These are phyloP conservation scores for Ganoderma meredithae DNA, from an alignment of 1,284 basidiomycete genomes.

Conservation along the genomic window DNA sequence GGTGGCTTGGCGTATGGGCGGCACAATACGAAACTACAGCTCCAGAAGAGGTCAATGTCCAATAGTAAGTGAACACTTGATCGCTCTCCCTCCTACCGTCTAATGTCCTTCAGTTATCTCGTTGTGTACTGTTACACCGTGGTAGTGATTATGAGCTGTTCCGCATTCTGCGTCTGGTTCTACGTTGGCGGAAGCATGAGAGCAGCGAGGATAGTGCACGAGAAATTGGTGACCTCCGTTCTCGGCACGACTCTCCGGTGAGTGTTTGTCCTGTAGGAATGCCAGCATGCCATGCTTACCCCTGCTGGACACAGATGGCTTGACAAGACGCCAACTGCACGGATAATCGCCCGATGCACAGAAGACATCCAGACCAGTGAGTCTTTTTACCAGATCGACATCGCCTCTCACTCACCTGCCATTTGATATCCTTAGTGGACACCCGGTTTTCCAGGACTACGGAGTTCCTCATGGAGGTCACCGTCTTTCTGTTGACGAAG, in stretches of 20 bases:
- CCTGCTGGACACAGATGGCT: slow-evolving; percentile 47
- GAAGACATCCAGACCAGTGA: slow-evolving; percentile 58
- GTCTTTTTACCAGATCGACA: not conserved
- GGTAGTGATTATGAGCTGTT: slow-evolving; percentile 37
- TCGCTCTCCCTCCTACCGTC: slow-evolving; percentile 6
- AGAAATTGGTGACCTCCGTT: slow-evolving; percentile 60
- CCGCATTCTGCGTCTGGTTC: slow-evolving; percentile 40
- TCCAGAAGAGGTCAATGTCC: slow-evolving; percentile 34
- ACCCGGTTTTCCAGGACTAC: slow-evolving; percentile 1
- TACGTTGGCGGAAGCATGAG: slow-evolving; percentile 52
- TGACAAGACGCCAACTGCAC: slow-evolving; percentile 63
- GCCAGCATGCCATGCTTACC: slow-evolving; percentile 31
- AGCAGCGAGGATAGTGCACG: slow-evolving; percentile 66
- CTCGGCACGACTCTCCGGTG: slow-evolving; percentile 62
- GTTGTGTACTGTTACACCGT: slow-evolving; percentile 51
- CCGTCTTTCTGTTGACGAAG: slow-evolving; percentile 47
- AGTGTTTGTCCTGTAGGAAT: slow-evolving; percentile 21
- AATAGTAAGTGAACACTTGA: slow-evolving; percentile 27
- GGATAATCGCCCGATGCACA: slow-evolving; percentile 66
- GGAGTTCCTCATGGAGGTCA: slow-evolving; percentile 39
- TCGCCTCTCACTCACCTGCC: not conserved
- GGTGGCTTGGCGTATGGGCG: slow-evolving; percentile 44
- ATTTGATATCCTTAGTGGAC: slow-evolving; percentile 17
- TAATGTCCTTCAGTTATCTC: slow-evolving; percentile 46
- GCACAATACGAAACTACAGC: slow-evolving; percentile 42